Evolutionary conservation across 805 yeast genomes (phyloP), one percentile per base, ranked within the genome.

Genomic region (Starmerella vitae): DNA sequence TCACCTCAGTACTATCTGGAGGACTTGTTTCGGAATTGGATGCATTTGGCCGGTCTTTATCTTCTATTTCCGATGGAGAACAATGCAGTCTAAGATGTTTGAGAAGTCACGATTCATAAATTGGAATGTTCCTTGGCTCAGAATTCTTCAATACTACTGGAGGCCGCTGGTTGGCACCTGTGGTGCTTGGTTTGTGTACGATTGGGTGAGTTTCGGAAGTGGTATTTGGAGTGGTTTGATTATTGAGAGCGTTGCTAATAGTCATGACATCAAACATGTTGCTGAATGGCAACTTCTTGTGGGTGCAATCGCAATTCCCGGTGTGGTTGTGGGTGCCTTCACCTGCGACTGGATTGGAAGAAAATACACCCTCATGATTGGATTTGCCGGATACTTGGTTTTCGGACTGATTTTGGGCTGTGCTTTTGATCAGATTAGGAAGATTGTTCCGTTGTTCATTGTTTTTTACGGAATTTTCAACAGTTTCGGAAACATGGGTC

Each of bases 121-220:
- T 43, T 58, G 56, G 34, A 78, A 71, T 15, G 20, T 46, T 5
- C 77, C 77, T 26, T 77, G 76, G 56, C 57, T 62, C 61, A 65
- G 78, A 26, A 74, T 76, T 0, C 38, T 77, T 42, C 74, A 71
- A 52, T 79, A 62, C 59, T 78, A 77, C 61, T 79, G 88, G 86
- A 61, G 53, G 31, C 63, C 81, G 41, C 53, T 80, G 18, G 47
- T 78, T 22, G 91, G 88, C 26, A 75, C 82, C 14, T 73, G 80
- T 55, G 75, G 72, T 4, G 70, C 79, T 41, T 80, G 91, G 91
- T 79, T 79, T 62, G 64, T 79, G 50, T 80, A 77, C 54, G 93
- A 80, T 61, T 80, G 79, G 51, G 80, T 80, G 50, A 74, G 81
- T 5, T 80, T 79, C 64, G 86, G 88, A 10, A 78, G 78, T 54